phyloP scores from a whole-genome alignment of 108 stramenopile species.

The Skeletonema costatum region DNA sequence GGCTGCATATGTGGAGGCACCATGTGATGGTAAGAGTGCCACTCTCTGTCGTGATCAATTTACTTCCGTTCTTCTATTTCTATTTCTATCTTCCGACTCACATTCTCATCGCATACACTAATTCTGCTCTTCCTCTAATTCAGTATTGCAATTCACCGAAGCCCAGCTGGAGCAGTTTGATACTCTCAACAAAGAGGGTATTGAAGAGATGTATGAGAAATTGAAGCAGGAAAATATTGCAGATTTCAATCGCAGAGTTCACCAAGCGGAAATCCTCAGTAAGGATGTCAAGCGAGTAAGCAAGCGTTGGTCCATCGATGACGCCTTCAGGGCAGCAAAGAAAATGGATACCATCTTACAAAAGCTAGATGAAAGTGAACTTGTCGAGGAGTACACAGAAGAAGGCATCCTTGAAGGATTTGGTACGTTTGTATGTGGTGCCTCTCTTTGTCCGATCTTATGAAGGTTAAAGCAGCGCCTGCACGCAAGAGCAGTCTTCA shows the following conservation, averaged over 20 bases:
- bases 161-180: slow-evolving; percentile 8
- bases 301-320: background rate
- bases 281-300: too few relatives aligned
- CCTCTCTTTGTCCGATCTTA: slow-evolving; percentile 38
- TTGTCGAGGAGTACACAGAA: background rate
- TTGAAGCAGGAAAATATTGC: slow-evolving; percentile 26
- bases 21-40: background rate
- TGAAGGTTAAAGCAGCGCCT: too few relatives aligned
- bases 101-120: too few relatives aligned
- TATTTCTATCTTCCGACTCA: too few relatives aligned
- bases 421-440: slow-evolving; percentile 6
- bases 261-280: slow-evolving; percentile 16
- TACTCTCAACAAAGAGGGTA: slow-evolving; percentile 17
- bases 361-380: background rate
- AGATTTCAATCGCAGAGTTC: slow-evolving; percentile 19
- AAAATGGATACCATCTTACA: background rate
- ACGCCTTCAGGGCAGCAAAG: background rate
- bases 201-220: slow-evolving; percentile 25
- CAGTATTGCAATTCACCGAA: slow-evolving; percentile 11
- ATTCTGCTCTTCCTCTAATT: too few relatives aligned
- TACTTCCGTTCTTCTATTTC: too few relatives aligned
- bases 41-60: too few relatives aligned
- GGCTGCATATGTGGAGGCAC: slow-evolving; percentile 4
- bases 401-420: background rate
- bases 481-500: too few relatives aligned